Evolutionary conservation across 108 stramenopile species (phyloP).

Genomic region (Pelagomonas calceolata): DNA sequence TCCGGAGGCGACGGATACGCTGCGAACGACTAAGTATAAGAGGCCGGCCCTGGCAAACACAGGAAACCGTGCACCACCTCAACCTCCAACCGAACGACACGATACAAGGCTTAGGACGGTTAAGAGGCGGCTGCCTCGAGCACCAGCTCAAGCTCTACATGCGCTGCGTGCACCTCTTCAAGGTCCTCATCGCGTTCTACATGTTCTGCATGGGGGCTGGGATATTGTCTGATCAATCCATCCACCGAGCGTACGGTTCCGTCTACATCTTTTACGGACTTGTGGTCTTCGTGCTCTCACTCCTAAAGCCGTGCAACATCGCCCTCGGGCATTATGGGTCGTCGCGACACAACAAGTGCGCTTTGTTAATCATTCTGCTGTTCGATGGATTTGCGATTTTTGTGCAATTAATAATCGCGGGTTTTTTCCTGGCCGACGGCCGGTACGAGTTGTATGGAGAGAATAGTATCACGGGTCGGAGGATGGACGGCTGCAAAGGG

Average conservation of each 20-base stretch:
- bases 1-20: too few relatives aligned
- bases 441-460: too few relatives aligned
- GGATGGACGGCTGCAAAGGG: too few relatives aligned
- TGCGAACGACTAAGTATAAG: too few relatives aligned
- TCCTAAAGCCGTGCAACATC: background rate
- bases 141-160: background rate
- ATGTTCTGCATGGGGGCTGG: background rate
- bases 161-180: background rate
- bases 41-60: too few relatives aligned
- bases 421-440: background rate
- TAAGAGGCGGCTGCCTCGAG: background rate
- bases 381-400: background rate
- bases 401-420: background rate
- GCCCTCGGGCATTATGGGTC: background rate
- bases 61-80: too few relatives aligned
- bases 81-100: too few relatives aligned
- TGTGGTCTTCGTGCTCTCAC: background rate
- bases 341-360: background rate
- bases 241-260: background rate
- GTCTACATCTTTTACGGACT: background rate
- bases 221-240: background rate
- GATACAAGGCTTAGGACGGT: too few relatives aligned
- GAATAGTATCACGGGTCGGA: too few relatives aligned
- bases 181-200: background rate
- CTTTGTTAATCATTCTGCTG: background rate